A percentile compares a stretch with the other conserved stretches of the same genome.
Conservation (phyloP, 140 eudicot species). For the Erigeron philadelphicus region DNA sequence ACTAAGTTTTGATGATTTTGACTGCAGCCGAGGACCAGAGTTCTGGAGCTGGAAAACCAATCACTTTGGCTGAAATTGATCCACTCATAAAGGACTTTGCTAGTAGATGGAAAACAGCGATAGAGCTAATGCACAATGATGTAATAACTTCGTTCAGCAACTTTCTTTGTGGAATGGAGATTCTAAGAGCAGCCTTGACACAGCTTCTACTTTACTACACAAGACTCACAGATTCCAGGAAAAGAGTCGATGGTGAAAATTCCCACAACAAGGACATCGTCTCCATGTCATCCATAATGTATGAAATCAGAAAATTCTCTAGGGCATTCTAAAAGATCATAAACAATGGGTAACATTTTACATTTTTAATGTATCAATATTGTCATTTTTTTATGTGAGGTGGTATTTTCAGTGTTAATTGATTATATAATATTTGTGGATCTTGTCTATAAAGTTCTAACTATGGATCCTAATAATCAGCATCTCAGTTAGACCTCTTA, state of each 20-base stretch:
- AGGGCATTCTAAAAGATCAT: slow-evolving; percentile 52
- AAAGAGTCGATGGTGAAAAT: slow-evolving; percentile 67
- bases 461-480: neutral
- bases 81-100: slow-evolving; percentile 89
- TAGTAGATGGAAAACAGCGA: slow-evolving; percentile 93
- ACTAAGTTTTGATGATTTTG: slow-evolving; percentile 7
- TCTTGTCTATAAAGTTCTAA: neutral
- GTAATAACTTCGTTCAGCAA: slow-evolving; percentile 93
- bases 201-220: slow-evolving; percentile 88
- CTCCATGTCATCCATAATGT: slow-evolving; percentile 71
- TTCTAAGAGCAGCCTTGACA: slow-evolving; percentile 80
- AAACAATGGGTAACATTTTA: neutral
- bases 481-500: neutral
- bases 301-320: slow-evolving; percentile 81
- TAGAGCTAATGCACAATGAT: slow-evolving; percentile 91
- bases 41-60: slow-evolving; percentile 56
- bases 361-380: neutral
- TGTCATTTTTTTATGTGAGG: neutral
- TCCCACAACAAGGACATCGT: slow-evolving; percentile 77
- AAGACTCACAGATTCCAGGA: slow-evolving; percentile 78
- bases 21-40: slow-evolving; percentile 71
- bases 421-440: neutral
- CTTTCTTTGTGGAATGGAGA: slow-evolving; percentile 96
- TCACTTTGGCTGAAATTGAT: slow-evolving; percentile 72
- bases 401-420: neutral